These are phyloP conservation scores for Gigaspora rosea DNA, from an alignment of 192 early-diverging fungal genomes.

Conservation along the genomic window DNA sequence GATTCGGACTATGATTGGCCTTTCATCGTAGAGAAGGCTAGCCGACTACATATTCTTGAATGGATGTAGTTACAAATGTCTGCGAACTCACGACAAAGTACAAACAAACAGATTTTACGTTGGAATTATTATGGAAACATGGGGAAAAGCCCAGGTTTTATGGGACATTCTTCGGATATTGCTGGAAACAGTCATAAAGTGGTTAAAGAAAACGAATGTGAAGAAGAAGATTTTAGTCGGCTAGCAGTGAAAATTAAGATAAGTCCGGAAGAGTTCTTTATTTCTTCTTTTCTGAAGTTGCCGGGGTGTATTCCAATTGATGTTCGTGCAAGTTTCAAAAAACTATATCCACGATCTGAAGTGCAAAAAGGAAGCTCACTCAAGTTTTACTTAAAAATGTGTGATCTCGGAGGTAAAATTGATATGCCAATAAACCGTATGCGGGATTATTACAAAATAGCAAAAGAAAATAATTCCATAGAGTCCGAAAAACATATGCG, in stretches of 20 bases:
- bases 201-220: conserved; percentile 21
- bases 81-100: not conserved
- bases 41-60: no score
- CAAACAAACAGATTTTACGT: conserved; percentile 1
- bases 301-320: conserved; percentile 2
- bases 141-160: not conserved
- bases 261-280: conserved; percentile 9
- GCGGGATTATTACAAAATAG: conserved; percentile 14
- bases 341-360: conserved; percentile 22
- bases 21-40: no score
- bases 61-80: no score
- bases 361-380: conserved; percentile 22
- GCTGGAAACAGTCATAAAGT: no score
- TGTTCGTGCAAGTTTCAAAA: conserved; percentile 17
- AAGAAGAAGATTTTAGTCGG: conserved; percentile 24
- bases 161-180: not conserved
- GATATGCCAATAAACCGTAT: conserved; percentile 24
- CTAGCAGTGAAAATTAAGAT: conserved; percentile 24
- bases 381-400: conserved; percentile 22
- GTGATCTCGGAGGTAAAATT: conserved; percentile 5
- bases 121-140: conserved; percentile 11
- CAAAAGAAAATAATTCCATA: not conserved
- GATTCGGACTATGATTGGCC: no score
- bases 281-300: conserved; percentile 16
- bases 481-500: no score